Evolutionary conservation across 2,329 filamentous ascomycete species (phyloP), one percentile per base, ranked within the genome.

Genomic region (Penicillium sp.): DNA sequence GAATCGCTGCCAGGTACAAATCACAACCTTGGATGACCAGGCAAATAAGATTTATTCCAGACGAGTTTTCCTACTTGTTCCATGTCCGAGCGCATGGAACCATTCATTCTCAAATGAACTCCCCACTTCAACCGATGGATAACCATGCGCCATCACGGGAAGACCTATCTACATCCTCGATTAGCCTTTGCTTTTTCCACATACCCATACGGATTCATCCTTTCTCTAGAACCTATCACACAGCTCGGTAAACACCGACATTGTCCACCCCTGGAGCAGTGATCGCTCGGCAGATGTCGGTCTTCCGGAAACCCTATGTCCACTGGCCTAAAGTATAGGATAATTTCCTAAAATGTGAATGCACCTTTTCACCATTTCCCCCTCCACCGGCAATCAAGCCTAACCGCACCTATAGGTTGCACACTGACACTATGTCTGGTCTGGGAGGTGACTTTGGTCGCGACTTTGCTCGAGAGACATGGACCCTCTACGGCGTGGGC

Each of bases 401-500:
- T 28, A 11, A 11, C 4, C 13, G 10, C 11, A 6, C 12, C 22
- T 27, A 8, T 30, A 53, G 54, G 51, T 49, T 49, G 39, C 40
- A 46, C 33, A 11, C 41, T 33, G 37, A 39, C 34, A 54, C 31
- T 16, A 61, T 63, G 60, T 50, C 58, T 32, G 52, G 51, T 28
- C 34, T 60, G 20, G 52, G 52, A 30, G 42, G 50, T 22, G 53
- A 47, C 12, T 65, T 58, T 42, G 53, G 43, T 32, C 36, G 37
- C 14, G 32, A 39, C 5, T 66, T 65, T 41, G 47, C 51, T 18
- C 53, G 47, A 26, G 62, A 66, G 48, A 66, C 65, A 61, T 68
- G 65, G 66, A 50, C 57, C 22, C 48, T 69, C 11, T 69, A 67
- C 37, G 52, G 46, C 8, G 56, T 68, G 3, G 65, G 65, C 8